Conservation (phyloP, 768 basidiomycete species). For the Grammothele lineata region DNA sequence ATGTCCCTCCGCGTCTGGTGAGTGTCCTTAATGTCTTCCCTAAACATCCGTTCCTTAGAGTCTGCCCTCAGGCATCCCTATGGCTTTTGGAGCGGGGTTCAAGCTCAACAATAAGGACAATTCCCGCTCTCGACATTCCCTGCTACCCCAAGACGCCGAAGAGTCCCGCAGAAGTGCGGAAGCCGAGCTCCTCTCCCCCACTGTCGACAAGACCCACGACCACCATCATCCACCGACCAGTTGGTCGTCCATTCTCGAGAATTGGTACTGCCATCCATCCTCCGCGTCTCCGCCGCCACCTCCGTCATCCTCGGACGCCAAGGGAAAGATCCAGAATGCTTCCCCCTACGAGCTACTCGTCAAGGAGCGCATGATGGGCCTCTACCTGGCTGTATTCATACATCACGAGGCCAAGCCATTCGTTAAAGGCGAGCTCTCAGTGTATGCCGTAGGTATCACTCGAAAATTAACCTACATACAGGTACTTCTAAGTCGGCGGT, state of each 20-base stretch:
- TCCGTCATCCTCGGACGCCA: conserved; percentile 1
- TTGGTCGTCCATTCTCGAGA: conserved; percentile 75
- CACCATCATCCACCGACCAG: conserved; percentile 36
- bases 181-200: conserved; percentile 5
- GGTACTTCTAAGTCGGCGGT: conserved; percentile 80
- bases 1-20: conserved; percentile 77
- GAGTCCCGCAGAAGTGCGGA: conserved; percentile 15
- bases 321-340: conserved; percentile 6
- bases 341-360: conserved; percentile 82
- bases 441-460: neutral
- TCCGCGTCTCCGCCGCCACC: conserved; percentile 13
- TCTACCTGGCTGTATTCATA: conserved; percentile 74
- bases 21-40: neutral
- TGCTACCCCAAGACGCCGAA: conserved; percentile 24
- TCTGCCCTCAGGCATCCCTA: conserved; percentile 55
- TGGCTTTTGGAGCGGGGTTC: conserved; percentile 75
- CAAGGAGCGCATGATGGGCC: conserved; percentile 91
- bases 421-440: conserved; percentile 46
- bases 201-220: conserved; percentile 14
- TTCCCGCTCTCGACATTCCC: conserved; percentile 4
- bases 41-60: conserved; percentile 2
- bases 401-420: conserved; percentile 65
- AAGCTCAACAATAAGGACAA: conserved; percentile 53
- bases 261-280: conserved; percentile 52
- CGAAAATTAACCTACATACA: conserved; percentile 19